These are phyloP conservation scores for Lachnellula occidentalis DNA, from an alignment of 2,329 filamentous ascomycete genomes.

Conservation along the genomic window DNA sequence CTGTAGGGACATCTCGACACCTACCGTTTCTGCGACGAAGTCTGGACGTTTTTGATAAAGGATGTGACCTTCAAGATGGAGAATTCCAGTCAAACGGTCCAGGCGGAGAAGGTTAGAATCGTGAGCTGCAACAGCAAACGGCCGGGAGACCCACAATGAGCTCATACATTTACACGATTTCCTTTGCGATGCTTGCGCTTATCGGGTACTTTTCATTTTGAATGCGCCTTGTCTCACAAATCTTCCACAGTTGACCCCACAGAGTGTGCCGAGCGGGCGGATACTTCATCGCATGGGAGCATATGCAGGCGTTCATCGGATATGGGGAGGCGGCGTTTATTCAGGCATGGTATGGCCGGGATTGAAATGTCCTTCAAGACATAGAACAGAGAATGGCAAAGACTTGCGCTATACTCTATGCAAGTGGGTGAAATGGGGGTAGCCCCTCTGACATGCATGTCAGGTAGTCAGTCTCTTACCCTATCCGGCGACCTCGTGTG, in stretches of 20 bases:
- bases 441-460: neutral
- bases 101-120: slow-evolving; percentile 94
- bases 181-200: neutral
- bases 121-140: slow-evolving; percentile 94
- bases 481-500: neutral
- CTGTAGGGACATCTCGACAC: slow-evolving; percentile 88
- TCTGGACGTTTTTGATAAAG: slow-evolving; percentile 99
- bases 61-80: slow-evolving; percentile 99
- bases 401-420: neutral
- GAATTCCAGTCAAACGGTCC: slow-evolving; percentile 60
- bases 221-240: neutral
- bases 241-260: neutral
- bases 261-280: neutral
- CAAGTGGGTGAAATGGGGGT: neutral
- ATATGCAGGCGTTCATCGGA: neutral
- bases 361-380: neutral
- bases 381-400: neutral
- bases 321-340: neutral
- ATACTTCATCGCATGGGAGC: neutral
- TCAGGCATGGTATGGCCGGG: neutral
- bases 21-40: slow-evolving; percentile 98
- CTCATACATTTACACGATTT: neutral
- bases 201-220: neutral
- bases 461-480: no score
- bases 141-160: slow-evolving; percentile 48